A percentile compares a stretch with the other conserved stretches of the same genome.
Evolutionary conservation across 2,329 filamentous ascomycete genomes (phyloP).

Genomic region (Ophiostoma piceae): DNA sequence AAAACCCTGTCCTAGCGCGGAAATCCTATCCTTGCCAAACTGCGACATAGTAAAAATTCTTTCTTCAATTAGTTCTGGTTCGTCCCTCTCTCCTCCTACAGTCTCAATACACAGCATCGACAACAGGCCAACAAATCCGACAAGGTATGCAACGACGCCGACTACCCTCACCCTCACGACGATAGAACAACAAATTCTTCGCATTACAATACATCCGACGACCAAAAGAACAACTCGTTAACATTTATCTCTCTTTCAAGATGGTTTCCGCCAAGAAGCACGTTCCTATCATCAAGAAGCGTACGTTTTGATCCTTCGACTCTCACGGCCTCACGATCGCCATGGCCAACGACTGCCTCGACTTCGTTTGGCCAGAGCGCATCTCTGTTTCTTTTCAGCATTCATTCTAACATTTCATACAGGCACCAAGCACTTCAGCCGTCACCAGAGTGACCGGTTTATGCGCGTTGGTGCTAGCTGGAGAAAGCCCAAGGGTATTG

Average conservation of each 20-base stretch:
- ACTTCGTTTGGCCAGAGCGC: background rate
- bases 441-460: conserved; percentile 97
- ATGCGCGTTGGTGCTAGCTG: conserved; percentile 85
- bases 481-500: conserved; percentile 99
- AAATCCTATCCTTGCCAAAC: conserved; percentile 17
- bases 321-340: background rate
- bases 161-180: background rate
- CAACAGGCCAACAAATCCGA: conserved; percentile 23
- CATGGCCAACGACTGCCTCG: conserved; percentile 6
- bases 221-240: conserved; percentile 17
- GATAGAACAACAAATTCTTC: conserved; percentile 1
- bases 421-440: conserved; percentile 92
- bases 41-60: conserved; percentile 22
- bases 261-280: conserved; percentile 99
- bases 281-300: conserved; percentile 99
- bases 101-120: conserved; percentile 20
- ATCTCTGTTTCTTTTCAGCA: background rate
- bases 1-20: conserved; percentile 22
- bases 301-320: conserved; percentile 56
- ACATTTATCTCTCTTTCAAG: conserved; percentile 43
- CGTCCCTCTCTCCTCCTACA: conserved; percentile 16
- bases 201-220: background rate
- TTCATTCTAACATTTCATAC: conserved; percentile 5
- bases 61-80: conserved; percentile 17
- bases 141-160: conserved; percentile 22